Evolutionary conservation across 2,329 filamentous ascomycete genomes (phyloP).

Genomic region (Clarireedia hainanense): DNA sequence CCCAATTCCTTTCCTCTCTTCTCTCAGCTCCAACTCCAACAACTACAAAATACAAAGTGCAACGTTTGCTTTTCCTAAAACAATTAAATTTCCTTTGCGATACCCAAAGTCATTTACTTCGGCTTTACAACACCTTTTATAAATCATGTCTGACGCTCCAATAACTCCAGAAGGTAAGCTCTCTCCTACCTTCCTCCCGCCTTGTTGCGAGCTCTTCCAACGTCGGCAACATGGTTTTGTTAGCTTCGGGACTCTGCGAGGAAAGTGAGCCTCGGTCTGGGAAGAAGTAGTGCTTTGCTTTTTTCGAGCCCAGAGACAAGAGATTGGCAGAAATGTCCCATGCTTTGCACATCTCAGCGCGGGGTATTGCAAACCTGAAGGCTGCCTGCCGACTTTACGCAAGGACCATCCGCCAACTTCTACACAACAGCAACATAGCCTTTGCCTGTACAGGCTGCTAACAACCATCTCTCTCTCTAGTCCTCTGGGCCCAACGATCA

Average conservation of each 20-base stretch:
- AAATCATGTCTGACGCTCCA: slow-evolving; percentile 18
- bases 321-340: neutral
- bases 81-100: neutral
- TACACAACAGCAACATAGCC: neutral
- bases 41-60: neutral
- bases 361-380: slow-evolving; percentile 3
- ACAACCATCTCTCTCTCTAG: slow-evolving; percentile 38
- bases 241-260: too few species aligned
- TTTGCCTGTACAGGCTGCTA: neutral
- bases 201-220: neutral
- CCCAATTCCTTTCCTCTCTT: neutral
- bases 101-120: too few species aligned
- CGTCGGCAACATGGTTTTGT: neutral
- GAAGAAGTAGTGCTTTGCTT: too few species aligned
- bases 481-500: slow-evolving; percentile 97
- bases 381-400: neutral
- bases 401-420: neutral
- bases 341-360: neutral
- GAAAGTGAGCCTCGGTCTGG: too few species aligned
- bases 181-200: neutral
- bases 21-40: neutral
- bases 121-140: neutral
- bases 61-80: slow-evolving; percentile 10
- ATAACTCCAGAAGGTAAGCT: slow-evolving; percentile 27
- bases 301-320: neutral